Evolutionary conservation across 345 rosid genomes (phyloP).

Genomic region (Clarkia xantiana): DNA sequence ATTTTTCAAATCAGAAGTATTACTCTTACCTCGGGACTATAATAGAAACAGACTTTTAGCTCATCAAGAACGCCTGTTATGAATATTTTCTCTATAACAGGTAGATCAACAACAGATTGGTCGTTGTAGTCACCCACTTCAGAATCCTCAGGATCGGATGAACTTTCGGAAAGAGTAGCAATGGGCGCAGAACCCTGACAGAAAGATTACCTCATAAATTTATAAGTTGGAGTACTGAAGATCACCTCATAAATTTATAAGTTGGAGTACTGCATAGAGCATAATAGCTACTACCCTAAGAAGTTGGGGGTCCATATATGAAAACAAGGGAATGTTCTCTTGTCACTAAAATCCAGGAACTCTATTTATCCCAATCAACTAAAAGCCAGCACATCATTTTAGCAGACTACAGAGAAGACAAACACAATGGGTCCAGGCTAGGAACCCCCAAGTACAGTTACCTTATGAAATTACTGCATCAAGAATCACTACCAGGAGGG

Average conservation of each 20-base stretch:
- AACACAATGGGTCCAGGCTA: no score
- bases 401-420: no score
- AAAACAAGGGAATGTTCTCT: no score
- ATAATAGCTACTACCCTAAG: no score
- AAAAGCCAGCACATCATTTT: not conserved
- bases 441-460: no score
- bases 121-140: slow-evolving; percentile 38
- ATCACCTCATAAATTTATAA: not conserved
- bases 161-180: slow-evolving; percentile 70
- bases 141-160: slow-evolving; percentile 66
- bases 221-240: no score
- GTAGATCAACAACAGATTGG: slow-evolving; percentile 21
- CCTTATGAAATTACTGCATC: no score
- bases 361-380: not conserved
- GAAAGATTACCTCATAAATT: not conserved
- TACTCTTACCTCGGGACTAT: slow-evolving; percentile 43
- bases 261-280: no score
- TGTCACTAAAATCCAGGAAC: not conserved
- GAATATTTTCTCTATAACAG: slow-evolving; percentile 46
- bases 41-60: slow-evolving; percentile 63
- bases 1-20: slow-evolving; percentile 8
- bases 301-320: no score
- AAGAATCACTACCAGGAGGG: no score
- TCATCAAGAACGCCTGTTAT: slow-evolving; percentile 87
- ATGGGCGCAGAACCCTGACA: slow-evolving; percentile 77